Base-by-base conservation (phyloP, 73 alveolate genomes). In the Paramecium primaurelia region DNA sequence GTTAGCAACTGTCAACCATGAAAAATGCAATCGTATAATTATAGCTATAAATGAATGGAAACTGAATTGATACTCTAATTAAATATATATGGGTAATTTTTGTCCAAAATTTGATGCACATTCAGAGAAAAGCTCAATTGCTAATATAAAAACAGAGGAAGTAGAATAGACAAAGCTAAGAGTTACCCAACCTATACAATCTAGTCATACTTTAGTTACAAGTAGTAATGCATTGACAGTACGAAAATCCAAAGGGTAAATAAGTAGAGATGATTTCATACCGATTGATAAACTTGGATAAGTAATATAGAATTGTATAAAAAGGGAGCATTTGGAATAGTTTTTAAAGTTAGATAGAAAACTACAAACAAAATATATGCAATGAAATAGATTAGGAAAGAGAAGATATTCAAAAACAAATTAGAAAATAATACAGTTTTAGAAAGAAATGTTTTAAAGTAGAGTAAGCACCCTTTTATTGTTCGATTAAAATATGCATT, bases 271-370 rank as follows among this genome's bases (percentile, higher is more conserved):
- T 1, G 91, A 80, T 45, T 80, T 80, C 54, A 25, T 40, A 32
- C 45, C 25, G 11, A 32, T 80, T 25, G 91, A 80, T 45, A 42
- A 25, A 47, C 22, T 80, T 3, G 91, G 91, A 5, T 45, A 42
- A 14, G 91, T 80, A 80, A 22, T 9, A 26, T 28, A 80, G 9
- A 9, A 22, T 44, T 9, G 7, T 94, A 95, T 32, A 2, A 98
- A 18, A 88, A 94, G 77, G 99, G 99, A 59, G 93, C 98, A 71
- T 98, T 93, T 94, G 99, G 99, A n/a, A 94, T 93, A 91, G 99
- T 96, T 11, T 98, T 80, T 88, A 98, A 97, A 86, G 99, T 97
- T 1, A 91, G 73, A 84, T 87, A 95, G 91, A 97, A 93, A 89
- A 96, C 95, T 59, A 92, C 73, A 18, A 94, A 97, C 30, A 92